Conservation (phyloP, 2,329 filamentous ascomycete species). For the Colletotrichum destructivum region DNA sequence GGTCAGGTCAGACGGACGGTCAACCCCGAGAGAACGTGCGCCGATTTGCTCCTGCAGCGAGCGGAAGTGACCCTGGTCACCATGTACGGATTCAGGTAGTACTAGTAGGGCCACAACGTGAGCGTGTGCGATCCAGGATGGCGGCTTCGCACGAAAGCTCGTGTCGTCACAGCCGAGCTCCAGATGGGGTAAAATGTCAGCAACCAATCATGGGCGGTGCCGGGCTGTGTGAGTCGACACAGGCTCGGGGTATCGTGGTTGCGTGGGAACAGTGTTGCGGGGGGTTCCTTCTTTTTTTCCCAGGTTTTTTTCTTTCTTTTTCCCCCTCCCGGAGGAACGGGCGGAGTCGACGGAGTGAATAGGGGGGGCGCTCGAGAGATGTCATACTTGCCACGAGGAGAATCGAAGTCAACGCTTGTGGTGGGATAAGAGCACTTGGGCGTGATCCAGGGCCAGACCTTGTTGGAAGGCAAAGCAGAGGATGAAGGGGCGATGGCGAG, state of each 20-base stretch:
- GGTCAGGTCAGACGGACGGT: constrained; percentile 1
- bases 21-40: constrained; percentile 28
- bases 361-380: constrained; percentile 25
- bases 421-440: constrained; percentile 2
- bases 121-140: constrained; percentile 29
- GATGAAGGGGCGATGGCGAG: constrained; percentile 1
- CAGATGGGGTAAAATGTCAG: constrained; percentile 8
- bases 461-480: background rate
- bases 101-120: constrained; percentile 1
- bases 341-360: constrained; percentile 11
- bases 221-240: constrained; percentile 27
- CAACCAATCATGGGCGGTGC: constrained; percentile 34
- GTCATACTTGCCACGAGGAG: constrained; percentile 16
- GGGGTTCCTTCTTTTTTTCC: background rate
- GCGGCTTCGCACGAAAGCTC: constrained; percentile 33
- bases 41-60: constrained; percentile 36
- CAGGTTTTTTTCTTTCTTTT: background rate
- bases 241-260: constrained; percentile 22
- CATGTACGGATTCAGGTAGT: background rate
- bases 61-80: constrained; percentile 22
- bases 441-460: constrained; percentile 9
- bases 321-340: constrained; percentile 7
- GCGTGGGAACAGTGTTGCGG: constrained; percentile 12
- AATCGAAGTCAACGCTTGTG: background rate
- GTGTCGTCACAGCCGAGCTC: constrained; percentile 27